Evolutionary conservation across 148 eudicot genomes (phyloP), one percentile per base, ranked within the genome.

Genomic region (Dianthus caryophyllus): DNA sequence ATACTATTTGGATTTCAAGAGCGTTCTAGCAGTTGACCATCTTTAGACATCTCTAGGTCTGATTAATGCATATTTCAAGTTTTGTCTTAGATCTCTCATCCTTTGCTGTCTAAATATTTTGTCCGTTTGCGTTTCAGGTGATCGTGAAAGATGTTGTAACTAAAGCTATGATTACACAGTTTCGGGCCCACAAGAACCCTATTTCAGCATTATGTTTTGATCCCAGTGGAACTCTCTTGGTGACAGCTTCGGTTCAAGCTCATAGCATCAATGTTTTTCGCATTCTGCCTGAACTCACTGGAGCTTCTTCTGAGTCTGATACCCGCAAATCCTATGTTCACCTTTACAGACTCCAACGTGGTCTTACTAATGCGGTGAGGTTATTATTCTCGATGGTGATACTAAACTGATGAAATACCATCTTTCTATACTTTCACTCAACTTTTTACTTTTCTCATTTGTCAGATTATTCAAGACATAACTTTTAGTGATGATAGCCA

Each of bases 301-400:
- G 73, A 76, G 72, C 49, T 70, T 75, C 78, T 41, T 65, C 79
- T 43, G 81, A 62, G 39, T 75, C 82, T 66, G 81, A 80, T 77
- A 62, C 82, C 21, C 64, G 67, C 66, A 78, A 82, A 72, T 70
- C 92, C 39, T 81, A 77, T 68, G 74, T 79, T 61, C 96, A 89
- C 75, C 89, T 92, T 36, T 92, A 87, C 71, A 83, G 81, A 82
- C 83, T 92, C 70, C 96, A 92, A 54, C 97, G 97, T 70, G 96
- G 96, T 64, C 61, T 87, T 18, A 92, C 92, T 22, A 80, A 82
- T 72, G 97, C 97, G 53, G 97, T 92, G 85, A 80, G 91, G 15
- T 26, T 47, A 27, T 76, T 67, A 16, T 41, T 2, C 49, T 66
- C 24, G 24, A 26, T 38, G 20, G 14, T 27, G 61, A 12, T 11